These are phyloP conservation scores for Pyricularia sp. DNA, from an alignment of 2,329 filamentous ascomycete genomes.

Conservation along the genomic window DNA sequence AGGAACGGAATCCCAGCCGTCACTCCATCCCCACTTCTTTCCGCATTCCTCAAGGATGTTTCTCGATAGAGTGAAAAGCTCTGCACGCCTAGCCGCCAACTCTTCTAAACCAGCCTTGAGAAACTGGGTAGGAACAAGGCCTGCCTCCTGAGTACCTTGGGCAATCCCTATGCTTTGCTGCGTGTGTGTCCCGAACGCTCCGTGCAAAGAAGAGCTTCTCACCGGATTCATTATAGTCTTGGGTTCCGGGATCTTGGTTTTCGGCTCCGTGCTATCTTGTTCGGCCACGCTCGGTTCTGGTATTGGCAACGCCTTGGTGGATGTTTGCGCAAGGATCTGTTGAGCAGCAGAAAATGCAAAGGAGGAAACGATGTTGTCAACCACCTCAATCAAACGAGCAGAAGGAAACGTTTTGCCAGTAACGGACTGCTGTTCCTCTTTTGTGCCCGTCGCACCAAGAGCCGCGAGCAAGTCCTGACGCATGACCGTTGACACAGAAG, in stretches of 20 bases:
- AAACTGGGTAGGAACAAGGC: constrained; percentile 32
- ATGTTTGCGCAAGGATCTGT: constrained; percentile 64
- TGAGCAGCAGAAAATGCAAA: constrained; percentile 68
- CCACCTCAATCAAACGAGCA: constrained; percentile 33
- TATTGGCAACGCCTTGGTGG: constrained; percentile 54
- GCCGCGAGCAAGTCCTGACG: constrained; percentile 63
- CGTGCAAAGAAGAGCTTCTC: constrained; percentile 46
- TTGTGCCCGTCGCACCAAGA: constrained; percentile 16
- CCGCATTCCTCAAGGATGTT: constrained; percentile 67
- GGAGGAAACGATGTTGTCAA: constrained; percentile 64
- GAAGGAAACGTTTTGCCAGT: constrained; percentile 16
- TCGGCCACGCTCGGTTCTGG: constrained; percentile 38
- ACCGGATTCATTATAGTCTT: constrained; percentile 61
- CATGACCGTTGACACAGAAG: constrained; percentile 65
- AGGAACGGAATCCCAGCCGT: constrained; percentile 57
- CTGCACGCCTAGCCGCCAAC: constrained; percentile 68
- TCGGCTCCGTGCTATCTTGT: constrained; percentile 41
- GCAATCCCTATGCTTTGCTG: constrained; percentile 38
- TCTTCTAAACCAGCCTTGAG: constrained; percentile 61
- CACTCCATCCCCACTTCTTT: constrained; percentile 57
- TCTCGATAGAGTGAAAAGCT: constrained; percentile 67
- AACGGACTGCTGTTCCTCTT: constrained; percentile 13
- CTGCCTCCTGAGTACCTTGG: constrained; percentile 28
- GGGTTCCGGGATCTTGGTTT: constrained; percentile 49
- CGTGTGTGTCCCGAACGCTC: constrained; percentile 23